Evolutionary conservation across 2,329 filamentous ascomycete genomes (phyloP).

Genomic region (Calonectria pseudoreteaudii): DNA sequence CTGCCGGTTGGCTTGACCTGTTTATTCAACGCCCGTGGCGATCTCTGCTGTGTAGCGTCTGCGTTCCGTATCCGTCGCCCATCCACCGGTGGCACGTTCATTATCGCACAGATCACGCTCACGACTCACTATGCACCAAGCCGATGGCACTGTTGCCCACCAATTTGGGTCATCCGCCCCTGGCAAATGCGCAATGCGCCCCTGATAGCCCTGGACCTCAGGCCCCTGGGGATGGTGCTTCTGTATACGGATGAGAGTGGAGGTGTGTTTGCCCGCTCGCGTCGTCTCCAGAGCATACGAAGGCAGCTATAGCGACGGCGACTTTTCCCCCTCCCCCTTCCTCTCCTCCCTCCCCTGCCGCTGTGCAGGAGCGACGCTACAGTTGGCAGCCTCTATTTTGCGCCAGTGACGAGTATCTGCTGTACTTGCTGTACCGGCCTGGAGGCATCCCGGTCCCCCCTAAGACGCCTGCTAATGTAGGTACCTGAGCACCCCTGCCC

Average conservation of each 20-base stretch:
- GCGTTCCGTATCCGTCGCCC: background rate
- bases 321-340: background rate
- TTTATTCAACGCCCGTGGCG: slow-evolving; percentile 3
- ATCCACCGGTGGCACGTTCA: background rate
- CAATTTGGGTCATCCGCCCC: slow-evolving; percentile 20
- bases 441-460: background rate
- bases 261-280: slow-evolving; percentile 1
- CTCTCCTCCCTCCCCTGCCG: background rate
- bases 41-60: slow-evolving; percentile 2
- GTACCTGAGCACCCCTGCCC: slow-evolving; percentile 21
- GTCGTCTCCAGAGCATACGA: background rate
- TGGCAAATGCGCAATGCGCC: slow-evolving; percentile 33
- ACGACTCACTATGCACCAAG: background rate
- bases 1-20: background rate
- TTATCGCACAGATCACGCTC: slow-evolving; percentile 3
- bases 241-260: background rate
- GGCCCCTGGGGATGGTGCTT: slow-evolving; percentile 13
- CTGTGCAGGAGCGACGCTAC: background rate
- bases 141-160: slow-evolving; percentile 5
- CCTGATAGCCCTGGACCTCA: slow-evolving; percentile 36
- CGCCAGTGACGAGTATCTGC: background rate
- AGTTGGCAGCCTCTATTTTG: background rate
- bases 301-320: background rate
- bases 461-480: slow-evolving; percentile 21
- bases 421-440: background rate